Conservation (phyloP, 2,329 filamentous ascomycete genomes). For the Cytospora piceae region DNA sequence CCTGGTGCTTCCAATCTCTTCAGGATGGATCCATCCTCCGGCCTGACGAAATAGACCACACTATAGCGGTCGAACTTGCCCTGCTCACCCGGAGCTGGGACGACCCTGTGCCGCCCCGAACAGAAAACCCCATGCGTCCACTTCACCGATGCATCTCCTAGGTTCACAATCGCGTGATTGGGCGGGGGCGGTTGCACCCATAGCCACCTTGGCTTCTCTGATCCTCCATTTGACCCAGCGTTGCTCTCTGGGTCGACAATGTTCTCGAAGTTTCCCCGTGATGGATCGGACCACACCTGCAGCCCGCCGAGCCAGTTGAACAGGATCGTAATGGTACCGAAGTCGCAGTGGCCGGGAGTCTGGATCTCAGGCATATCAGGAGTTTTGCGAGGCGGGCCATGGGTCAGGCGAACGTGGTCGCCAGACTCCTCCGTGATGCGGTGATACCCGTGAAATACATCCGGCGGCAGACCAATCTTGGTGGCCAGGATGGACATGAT, state of each 20-base stretch:
- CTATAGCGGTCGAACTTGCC: conserved; percentile 28
- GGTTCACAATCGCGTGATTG: conserved; percentile 42
- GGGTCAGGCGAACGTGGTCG: conserved; percentile 31
- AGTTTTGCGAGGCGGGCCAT: conserved; percentile 25
- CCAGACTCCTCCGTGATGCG: conserved; percentile 28
- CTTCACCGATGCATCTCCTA: conserved; percentile 43
- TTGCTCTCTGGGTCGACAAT: conserved; percentile 25
- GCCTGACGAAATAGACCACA: conserved; percentile 32
- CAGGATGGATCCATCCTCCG: conserved; percentile 30
- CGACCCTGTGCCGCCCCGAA: conserved; percentile 41
- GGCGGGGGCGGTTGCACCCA: conserved; percentile 42
- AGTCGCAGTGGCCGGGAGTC: conserved; percentile 42
- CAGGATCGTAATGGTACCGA: conserved; percentile 44
- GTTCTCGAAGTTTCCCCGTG: conserved; percentile 26
- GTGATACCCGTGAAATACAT: conserved; percentile 24
- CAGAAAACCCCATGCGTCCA: conserved; percentile 40
- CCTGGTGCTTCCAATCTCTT: conserved; percentile 28
- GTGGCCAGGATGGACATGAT: conserved; percentile 26
- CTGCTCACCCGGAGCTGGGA: conserved; percentile 36
- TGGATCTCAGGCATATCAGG: conserved; percentile 29
- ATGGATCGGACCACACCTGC: conserved; percentile 38
- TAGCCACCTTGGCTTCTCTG: conserved; percentile 34
- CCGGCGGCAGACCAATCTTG: conserved; percentile 21
- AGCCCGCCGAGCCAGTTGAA: conserved; percentile 46
- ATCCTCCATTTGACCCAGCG: not conserved